Evolutionary conservation across 495 filamentous ascomycete genomes (phyloP).

Genomic region (Pseudevernia furfuracea): DNA sequence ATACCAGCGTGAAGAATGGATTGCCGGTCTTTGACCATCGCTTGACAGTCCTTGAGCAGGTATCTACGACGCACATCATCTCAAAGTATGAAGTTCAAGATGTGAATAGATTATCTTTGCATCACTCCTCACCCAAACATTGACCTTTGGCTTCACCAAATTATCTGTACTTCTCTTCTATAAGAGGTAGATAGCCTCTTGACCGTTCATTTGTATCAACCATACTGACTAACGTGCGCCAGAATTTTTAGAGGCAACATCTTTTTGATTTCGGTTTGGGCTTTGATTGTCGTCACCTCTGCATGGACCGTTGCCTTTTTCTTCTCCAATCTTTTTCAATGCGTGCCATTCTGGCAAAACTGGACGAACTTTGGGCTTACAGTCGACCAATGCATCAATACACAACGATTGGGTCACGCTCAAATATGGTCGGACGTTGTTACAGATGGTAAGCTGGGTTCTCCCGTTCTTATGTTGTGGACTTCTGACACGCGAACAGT

Average conservation of each 20-base stretch:
- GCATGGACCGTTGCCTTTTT: background rate
- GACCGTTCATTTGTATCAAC: background rate
- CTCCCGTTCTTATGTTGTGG: background rate
- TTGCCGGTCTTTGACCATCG: background rate
- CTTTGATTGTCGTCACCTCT: background rate
- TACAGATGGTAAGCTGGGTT: background rate
- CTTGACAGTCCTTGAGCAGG: background rate
- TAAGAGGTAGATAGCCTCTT: background rate
- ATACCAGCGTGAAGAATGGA: background rate
- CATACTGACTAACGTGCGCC: background rate
- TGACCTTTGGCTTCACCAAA: constrained; percentile 6
- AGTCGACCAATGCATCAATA: background rate
- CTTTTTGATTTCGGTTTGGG: background rate
- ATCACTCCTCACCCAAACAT: background rate
- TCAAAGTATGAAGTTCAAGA: background rate
- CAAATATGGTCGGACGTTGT: constrained; percentile 9
- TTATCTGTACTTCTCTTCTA: constrained; percentile 6
- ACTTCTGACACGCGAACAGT: background rate
- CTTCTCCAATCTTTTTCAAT: background rate
- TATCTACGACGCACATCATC: background rate
- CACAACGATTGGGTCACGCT: background rate
- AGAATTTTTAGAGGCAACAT: background rate
- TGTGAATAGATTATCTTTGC: background rate
- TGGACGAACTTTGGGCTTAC: background rate
- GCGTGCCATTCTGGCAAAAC: background rate